Base-by-base conservation (phyloP, 2,329 filamentous ascomycete species). In the Ophiocordyceps camponoti-saundersi region DNA sequence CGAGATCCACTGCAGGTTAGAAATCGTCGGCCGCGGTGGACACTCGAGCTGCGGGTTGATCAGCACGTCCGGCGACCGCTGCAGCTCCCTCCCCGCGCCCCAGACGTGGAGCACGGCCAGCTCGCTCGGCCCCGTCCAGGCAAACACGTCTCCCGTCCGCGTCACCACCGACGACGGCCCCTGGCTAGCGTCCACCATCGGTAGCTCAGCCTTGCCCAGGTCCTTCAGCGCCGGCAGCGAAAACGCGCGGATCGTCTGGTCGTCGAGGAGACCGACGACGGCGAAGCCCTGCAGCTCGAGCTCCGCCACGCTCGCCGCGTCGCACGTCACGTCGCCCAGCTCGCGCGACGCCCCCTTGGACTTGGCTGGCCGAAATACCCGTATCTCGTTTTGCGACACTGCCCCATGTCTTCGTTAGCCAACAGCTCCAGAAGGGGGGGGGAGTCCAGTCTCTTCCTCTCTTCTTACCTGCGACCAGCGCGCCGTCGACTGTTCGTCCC, bases 1-100 rank as follows among this genome's bases (percentile, higher is more conserved):
- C 0, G 88, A 84, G 46, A 98, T 87, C 92, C 92, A 98, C 64
- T 96, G 88, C 36, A 98, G 65, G 56, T 93, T 95, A 20, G 85
- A 93, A 50, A 98, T 98, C 0, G 88, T 95, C 1, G 92, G 92
- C 2, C 92, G 79, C 13, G 86, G 73, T 2, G 89, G 90, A 21
- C 84, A 73, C 16, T 75, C 59, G 1, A 85, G 74, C 48, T 84
- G 72, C 0, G 85, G 80, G 59, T 96, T 95, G 62, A 85, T 77
- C 3, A 98, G 70, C 8, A 71, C 77, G 59, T 95, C 89, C n/a
- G 77, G 65, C 1, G 68, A 70, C 46, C 72, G 78, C 49, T 73
- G 77, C 50, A 85, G 66, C 26, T 69, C 64, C 50, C 79, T 70
- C 4, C 84, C 85, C 1, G 77, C 76, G 15, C 89, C 90, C 79